These are phyloP conservation scores for Moesziomyces parantarcticus DNA, from an alignment of 1,284 basidiomycete species.

Conservation along the genomic window DNA sequence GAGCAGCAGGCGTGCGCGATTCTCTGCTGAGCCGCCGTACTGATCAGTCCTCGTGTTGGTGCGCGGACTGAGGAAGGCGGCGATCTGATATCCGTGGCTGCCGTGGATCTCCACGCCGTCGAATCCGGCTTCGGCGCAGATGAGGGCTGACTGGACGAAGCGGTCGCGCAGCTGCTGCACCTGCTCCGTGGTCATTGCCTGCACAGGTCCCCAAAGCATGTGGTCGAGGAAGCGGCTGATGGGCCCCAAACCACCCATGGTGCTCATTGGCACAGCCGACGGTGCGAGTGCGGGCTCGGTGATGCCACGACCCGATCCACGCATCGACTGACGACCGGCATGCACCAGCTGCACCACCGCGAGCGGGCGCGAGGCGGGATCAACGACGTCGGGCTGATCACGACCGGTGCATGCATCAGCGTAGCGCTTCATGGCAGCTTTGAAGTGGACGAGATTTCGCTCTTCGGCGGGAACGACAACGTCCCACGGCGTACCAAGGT, in stretches of 20 bases:
- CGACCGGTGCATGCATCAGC: conserved; percentile 53
- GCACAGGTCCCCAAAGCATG: conserved; percentile 51
- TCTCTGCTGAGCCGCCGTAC: conserved; percentile 72
- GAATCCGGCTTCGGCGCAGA: conserved; percentile 77
- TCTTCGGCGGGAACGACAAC: conserved; percentile 73
- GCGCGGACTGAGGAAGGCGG: conserved; percentile 83
- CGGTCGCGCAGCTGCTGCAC: conserved; percentile 76
- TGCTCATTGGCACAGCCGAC: conserved; percentile 75
- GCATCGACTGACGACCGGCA: conserved; percentile 84
- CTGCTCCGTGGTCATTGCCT: conserved; percentile 73
- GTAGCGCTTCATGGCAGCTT: conserved; percentile 51
- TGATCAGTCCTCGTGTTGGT: conserved; percentile 77
- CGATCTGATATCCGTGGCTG: conserved; percentile 85
- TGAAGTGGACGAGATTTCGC: conserved; percentile 66
- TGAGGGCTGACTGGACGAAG: conserved; percentile 75
- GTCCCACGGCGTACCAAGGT: conserved; percentile 85
- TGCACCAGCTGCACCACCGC: conserved; percentile 83
- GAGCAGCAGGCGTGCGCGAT: conserved; percentile 72
- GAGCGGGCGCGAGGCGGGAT: conserved; percentile 64
- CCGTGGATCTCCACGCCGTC: conserved; percentile 90
- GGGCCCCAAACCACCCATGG: conserved; percentile 36
- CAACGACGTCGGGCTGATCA: conserved; percentile 55
- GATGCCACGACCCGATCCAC: conserved; percentile 75
- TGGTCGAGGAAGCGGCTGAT: conserved; percentile 69
- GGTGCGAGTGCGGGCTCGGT: conserved; percentile 78